Base-by-base conservation (phyloP, 176 grass and related monocot species). In the Miscanthus lutarioriparius region DNA sequence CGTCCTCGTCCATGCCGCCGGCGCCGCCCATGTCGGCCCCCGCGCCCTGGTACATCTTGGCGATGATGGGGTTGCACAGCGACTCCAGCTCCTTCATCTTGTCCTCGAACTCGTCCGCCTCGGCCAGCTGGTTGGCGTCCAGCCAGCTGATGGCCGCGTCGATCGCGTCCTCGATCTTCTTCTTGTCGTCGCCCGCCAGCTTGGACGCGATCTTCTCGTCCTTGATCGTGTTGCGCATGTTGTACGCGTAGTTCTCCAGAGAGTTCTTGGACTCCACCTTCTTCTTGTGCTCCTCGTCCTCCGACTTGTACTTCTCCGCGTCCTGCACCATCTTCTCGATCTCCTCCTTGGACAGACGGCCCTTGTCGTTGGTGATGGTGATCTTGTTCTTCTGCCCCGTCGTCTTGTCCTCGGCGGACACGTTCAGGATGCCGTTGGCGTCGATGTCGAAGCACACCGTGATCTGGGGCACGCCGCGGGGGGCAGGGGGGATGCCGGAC, bases 161-260 rank as follows among this genome's bases (percentile, higher is more conserved):
- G 8, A 92, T 86, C 20, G 90, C 79, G 0, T 88, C 90, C 86
- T 92, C 90, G 5, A 92, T 89, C 83, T 92, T 92, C 83, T 89
- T 92, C 83, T 86, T 92, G 86, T 92, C 83, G 0, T 13, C 86
- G 0, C 48, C 74, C 0, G 32, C 17, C 19, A 92, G 79, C 86
- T 89, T 92, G 30, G 90, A 88, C 0, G 86, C 72, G 8, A 92
- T 89, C 83, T 92, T 92, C 74, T 89, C 86, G 8, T 92, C 90
- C 39, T 82, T 85, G 84, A 94, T 89, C 3, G 89, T 94, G 81
- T 91, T 94, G 68, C 89, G 90, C 89, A 94, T 94, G 92, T 94
- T 94, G 89, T 94, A 94, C 0, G 92, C 56, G 67, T 91, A 94
- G 82, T 94, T 94, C 84, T 94, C 92, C 69, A 94, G 63, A 0